Base-by-base conservation (phyloP, 257 asterid genomes). In the Galeopsis tetrahit region DNA sequence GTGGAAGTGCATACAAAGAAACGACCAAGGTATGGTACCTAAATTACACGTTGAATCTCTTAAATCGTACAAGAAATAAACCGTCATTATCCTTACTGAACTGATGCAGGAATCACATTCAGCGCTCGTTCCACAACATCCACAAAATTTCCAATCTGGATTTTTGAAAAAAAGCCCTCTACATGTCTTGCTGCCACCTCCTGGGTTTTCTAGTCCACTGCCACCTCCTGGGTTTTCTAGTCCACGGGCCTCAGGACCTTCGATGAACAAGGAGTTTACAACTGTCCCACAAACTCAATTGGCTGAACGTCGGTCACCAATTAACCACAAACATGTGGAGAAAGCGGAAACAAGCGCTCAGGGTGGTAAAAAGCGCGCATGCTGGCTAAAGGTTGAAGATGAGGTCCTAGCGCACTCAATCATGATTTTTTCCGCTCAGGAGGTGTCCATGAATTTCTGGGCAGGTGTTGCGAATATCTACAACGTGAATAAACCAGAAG, bases 81-180 rank as follows among this genome's bases (percentile, higher is more conserved):
- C 61, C 15, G 67, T 51, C 17, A 56, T 75, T 32, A 70, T 65
- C 62, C 38, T 56, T 33, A 38, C 7, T 56, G 62, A 40, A 72
- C 65, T 83, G 59, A 79, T 84, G 59, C 83, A 94, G 98, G 97
- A 93, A 78, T 86, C 91, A 48, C 89, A 87, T 70, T 90, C 97
- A 14, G 80, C 90, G 75, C 93, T 0, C 28, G 28, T 21, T 21
- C 28, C 28, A 21, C 28, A 21, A 21, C 28, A 21, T 21, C 28
- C 28, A 21, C 28, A 21, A 21, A 21, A 21, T 0, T 21, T 21
- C 28, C 28, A 21, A 21, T 21, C 28, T 21, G 28, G 28, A 21
- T 21, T 21, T 21, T 21, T 21, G 28, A 21, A 21, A 21, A 21
- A 21, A 21, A 1, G 28, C 28, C 28, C 28, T 21, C 28, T 0